Evolutionary conservation across 495 filamentous ascomycete genomes (phyloP), one percentile per base, ranked within the genome.

Genomic region (Neurospora intermedia): DNA sequence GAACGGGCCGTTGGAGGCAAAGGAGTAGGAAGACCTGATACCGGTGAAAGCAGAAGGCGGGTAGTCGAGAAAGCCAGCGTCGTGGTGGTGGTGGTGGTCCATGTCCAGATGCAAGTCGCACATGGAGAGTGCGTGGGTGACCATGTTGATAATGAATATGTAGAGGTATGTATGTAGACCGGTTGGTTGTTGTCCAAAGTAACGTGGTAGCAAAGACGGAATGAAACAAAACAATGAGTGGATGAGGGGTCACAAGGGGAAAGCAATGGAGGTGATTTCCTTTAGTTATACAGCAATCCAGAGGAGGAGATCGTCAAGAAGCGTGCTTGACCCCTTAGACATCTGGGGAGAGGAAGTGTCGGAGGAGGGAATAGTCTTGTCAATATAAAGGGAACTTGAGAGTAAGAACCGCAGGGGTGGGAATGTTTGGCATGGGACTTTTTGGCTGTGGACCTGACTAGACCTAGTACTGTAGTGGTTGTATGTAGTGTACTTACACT

Each of bases 1-100:
- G 69, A 77, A 83, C 6, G 82, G 79, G 38, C 80, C 81, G 42
- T 78, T 82, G 43, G 75, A 71, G 38, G 83, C 81, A 43, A 80
- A 79, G 40, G 81, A 78, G 8, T 76, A 80, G 4, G 80, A 83
- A 20, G 82, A 84, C 48, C 78, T 78, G 69, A 76, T 77, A 62
- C 71, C 74, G 43, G 79, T 79, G 2, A 80, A 78, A 45, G 74
- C 75, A 9, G 72, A 70, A 27, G 71, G 11, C 7, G 81, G 78
- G 43, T 62, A 69, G 66, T 77, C 73, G 39, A 83, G 74, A 69
- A 69, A 59, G 73, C 81, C 81, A 15, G 74, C 75, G 11, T 77
- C 76, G 35, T 76, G 72, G 11, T 75, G 72, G 13, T 75, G 72
- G 13, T 69, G 72, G 11, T 75, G 72, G 13, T 69, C 54, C 62